phyloP scores from a whole-genome alignment of 495 filamentous ascomycete species.

The Penicillium paradoxum region DNA sequence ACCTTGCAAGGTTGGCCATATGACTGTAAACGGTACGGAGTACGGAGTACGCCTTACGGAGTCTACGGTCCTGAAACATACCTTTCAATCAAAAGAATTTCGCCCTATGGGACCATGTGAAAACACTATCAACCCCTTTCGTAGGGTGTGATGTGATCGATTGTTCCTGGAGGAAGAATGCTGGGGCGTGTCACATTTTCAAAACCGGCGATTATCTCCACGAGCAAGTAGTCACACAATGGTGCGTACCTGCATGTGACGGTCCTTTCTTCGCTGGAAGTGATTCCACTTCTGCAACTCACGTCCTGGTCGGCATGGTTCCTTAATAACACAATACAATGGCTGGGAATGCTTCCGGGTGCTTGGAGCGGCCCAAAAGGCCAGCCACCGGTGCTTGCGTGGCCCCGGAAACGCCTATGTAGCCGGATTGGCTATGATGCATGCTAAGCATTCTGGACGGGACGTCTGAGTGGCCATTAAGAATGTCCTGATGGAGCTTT shows the following conservation, averaged over 20 bases:
- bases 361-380: constrained; percentile 2
- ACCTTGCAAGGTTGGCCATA: no score
- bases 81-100: no score
- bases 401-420: not conserved
- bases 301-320: no score
- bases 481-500: not conserved
- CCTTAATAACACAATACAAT: no score
- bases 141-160: not conserved
- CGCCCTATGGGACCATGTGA: not conserved
- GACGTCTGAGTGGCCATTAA: constrained; percentile 12
- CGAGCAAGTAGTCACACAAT: not conserved
- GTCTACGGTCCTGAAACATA: not conserved
- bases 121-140: no score
- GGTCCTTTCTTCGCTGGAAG: not conserved
- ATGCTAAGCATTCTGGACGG: constrained; percentile 25
- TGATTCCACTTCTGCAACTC: not conserved
- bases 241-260: constrained; percentile 13
- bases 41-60: no score
- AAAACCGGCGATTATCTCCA: constrained; percentile 2
- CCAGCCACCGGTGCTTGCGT: constrained; percentile 27
- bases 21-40: no score
- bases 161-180: constrained; percentile 13
- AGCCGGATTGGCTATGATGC: constrained; percentile 13
- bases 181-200: constrained; percentile 13
- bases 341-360: not conserved